Conservation (phyloP, 345 rosid genomes). For the Corchorus capsularis region DNA sequence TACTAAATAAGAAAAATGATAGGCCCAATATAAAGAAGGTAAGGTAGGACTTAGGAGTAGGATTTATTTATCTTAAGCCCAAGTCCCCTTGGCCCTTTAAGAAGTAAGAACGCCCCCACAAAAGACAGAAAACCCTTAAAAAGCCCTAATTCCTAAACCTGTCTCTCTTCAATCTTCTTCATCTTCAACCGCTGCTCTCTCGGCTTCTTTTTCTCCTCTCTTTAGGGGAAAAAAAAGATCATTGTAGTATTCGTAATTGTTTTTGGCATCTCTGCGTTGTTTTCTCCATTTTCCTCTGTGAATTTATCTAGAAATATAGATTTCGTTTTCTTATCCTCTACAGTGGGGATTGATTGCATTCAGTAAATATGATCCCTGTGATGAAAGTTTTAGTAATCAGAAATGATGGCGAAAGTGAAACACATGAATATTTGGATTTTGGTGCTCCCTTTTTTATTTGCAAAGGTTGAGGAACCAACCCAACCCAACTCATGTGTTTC, state of each 20-base stretch:
- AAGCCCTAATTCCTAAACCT: too few species aligned
- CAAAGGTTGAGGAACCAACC: constrained; percentile 20
- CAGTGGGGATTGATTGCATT: background rate
- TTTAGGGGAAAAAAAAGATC: too few species aligned
- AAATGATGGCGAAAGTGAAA: background rate
- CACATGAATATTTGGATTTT: background rate
- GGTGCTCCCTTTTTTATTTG: constrained; percentile 16
- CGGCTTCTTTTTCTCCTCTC: too few species aligned
- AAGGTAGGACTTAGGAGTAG: too few species aligned
- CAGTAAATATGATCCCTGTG: constrained; percentile 11
- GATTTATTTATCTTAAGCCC: background rate
- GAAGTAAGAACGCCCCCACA: background rate
- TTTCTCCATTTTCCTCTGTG: background rate
- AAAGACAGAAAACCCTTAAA: too few species aligned
- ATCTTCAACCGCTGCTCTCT: background rate
- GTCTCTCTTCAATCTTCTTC: background rate
- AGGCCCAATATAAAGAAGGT: too few species aligned
- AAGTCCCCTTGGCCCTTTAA: background rate
- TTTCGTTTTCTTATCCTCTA: background rate
- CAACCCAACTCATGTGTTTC: background rate
- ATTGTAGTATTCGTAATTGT: background rate
- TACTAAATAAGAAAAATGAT: too few species aligned
- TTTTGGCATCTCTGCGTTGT: background rate
- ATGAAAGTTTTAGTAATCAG: constrained; percentile 22
- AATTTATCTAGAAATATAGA: background rate